Evolutionary conservation across 2,329 filamentous ascomycete species (phyloP), one percentile per base, ranked within the genome.

Genomic region (Allantophomopsis cytisporea): DNA sequence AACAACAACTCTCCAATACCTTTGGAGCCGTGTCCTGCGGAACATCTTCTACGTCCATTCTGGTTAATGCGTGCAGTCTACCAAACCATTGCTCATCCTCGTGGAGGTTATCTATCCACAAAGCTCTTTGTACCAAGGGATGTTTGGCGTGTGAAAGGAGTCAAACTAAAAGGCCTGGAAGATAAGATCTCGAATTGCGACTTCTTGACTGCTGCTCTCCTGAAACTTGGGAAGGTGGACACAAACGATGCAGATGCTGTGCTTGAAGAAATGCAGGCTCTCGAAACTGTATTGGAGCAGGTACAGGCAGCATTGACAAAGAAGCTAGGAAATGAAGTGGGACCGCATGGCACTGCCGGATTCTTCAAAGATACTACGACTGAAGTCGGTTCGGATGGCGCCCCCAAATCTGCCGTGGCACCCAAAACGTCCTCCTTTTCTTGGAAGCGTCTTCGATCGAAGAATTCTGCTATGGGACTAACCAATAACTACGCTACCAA

Each of bases 21-120:
- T 0, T 69, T 98, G 5, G 91, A 98, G 54, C 83, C 91, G 3
- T 98, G 93, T 55, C 91, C 91, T 1, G 84, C 82, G 30, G 86
- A 93, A 32, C 80, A 81, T 43, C 71, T 95, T 51, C 69, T 96
- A n/a, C 79, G 91, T 15, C 93, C 91, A 2, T 98, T 95, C 59
- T 98, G 91, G 91, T 68, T 98, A 35, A 94, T 98, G 85, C 79
- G 91, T 40, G 88, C 83, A 45, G 69, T 98, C 18, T 94, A 91
- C 55, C 86, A 95, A 57, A 94, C 88, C 0, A 76, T 98, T 35
- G 82, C 80, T 14, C 89, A 98, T 53, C 86, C 89, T 2, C 78
- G 86, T 17, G 91, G 91, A 31, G 91, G 88, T 13, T 98, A 95
- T 55, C 56, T 98, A 15, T 94, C 88, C 39, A 89, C 80, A 16